Evolutionary conservation across 768 basidiomycete species (phyloP).

Genomic region (Mycena indigotica): DNA sequence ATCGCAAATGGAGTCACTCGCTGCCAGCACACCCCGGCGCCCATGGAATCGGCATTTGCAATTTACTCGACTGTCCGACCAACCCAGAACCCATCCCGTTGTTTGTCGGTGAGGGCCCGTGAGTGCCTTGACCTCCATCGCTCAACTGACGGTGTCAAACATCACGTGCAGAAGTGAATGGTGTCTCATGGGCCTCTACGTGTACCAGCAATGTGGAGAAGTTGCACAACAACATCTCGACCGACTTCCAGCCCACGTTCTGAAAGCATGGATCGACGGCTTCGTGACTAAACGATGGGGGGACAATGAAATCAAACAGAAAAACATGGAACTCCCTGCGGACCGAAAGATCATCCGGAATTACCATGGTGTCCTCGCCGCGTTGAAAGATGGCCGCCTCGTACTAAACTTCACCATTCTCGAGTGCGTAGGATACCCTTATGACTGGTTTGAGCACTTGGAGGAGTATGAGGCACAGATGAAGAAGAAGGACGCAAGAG

Average conservation of each 20-base stretch:
- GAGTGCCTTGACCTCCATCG: neutral
- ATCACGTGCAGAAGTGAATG: neutral
- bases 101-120: neutral
- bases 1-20: neutral
- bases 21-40: neutral
- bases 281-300: neutral
- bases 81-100: neutral
- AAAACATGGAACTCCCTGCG: neutral
- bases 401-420: neutral
- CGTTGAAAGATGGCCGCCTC: neutral
- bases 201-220: neutral
- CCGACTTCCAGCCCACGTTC: neutral
- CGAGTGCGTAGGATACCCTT: neutral
- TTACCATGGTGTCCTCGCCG: neutral
- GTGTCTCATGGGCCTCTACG: neutral
- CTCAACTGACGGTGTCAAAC: neutral
- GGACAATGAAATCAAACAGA: neutral
- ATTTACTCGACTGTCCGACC: neutral
- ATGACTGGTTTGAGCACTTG: neutral
- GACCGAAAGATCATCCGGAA: neutral
- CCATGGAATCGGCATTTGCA: neutral
- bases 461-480: neutral
- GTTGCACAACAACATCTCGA: neutral
- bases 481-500: too few relatives aligned
- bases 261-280: neutral